Percentiles rank a stretch among this genome's conserved stretches.
Conservation (phyloP, 2,329 filamentous ascomycete genomes). For the Fusarium hainanense region DNA sequence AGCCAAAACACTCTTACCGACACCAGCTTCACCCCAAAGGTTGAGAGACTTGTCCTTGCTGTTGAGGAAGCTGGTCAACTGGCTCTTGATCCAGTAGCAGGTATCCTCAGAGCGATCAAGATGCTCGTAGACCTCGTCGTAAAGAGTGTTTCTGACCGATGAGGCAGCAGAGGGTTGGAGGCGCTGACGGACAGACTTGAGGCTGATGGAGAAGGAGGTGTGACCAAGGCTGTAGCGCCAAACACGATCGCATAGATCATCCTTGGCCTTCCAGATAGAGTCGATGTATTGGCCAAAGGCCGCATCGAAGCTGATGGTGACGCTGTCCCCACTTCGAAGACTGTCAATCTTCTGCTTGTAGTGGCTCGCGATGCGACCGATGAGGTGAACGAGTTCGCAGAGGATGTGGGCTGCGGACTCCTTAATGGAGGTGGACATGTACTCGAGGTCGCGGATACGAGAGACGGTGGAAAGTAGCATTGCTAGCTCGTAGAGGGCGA, state of each 20-base stretch:
- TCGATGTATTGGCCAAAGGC: constrained; percentile 51
- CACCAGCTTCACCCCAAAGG: constrained; percentile 50
- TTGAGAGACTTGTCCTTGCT: constrained; percentile 50
- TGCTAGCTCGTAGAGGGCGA: constrained; percentile 53
- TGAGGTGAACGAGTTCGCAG: constrained; percentile 50
- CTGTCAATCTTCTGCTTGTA: constrained; percentile 52
- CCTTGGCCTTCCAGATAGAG: constrained; percentile 50
- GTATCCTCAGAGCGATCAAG: constrained; percentile 54
- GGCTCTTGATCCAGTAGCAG: constrained; percentile 53
- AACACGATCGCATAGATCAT: constrained; percentile 50
- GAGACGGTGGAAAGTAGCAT: constrained; percentile 52
- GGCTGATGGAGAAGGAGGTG: constrained; percentile 35
- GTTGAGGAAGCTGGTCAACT: constrained; percentile 51
- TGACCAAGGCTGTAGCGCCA: constrained; percentile 51
- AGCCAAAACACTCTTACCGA: constrained; percentile 54
- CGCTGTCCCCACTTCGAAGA: constrained; percentile 37
- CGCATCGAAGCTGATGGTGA: constrained; percentile 52
- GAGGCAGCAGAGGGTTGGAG: constrained; percentile 47
- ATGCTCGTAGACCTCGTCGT: constrained; percentile 53
- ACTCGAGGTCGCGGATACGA: constrained; percentile 52
- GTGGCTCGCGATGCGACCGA: constrained; percentile 50
- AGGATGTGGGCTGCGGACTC: constrained; percentile 51
- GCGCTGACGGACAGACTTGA: constrained; percentile 49
- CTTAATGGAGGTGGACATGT: constrained; percentile 47
- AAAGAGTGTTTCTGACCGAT: constrained; percentile 43